Evolutionary conservation across 2,329 filamentous ascomycete species (phyloP), one percentile per base, ranked within the genome.

Genomic region (Parastagonospora avenae): DNA sequence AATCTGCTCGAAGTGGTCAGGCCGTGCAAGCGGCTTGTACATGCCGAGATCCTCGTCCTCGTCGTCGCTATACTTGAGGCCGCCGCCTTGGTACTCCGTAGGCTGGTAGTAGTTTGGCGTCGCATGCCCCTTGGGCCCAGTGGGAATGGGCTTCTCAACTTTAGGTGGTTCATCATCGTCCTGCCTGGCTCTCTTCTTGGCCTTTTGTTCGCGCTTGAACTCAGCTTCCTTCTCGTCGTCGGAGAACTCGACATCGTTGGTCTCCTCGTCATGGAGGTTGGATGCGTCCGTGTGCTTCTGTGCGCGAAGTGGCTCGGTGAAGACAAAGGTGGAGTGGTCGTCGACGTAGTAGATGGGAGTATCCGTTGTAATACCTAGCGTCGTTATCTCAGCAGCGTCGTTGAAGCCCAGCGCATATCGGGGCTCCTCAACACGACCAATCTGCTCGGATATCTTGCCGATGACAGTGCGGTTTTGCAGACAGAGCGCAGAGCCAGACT

Each of bases 211-310:
- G 46, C 71, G 71, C 65, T 77, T 95, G 70, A 91, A 85, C 63
- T 92, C 90, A 7, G 89, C 88, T 74, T 99, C 94, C 62, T 90
- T 89, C 75, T 99, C 94, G 65, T 99, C 94, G 62, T 99, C 94
- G 0, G 93, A 97, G 72, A 97, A 97, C 69, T 97, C 94, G 62
- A 91, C 84, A 70, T 97, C 93, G 32, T 96, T 90, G 29, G 89
- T 83, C 76, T 97, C 93, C 72, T 99, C 94, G 62, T 97, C 94
- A 73, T 96, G 89, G 47, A 96, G 82, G 70, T 97, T 97, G 44
- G 91, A 96, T 8, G 94, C 93, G 73, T 99, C 94, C 8, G 91
- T 94, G 52, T 92, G 91, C 76, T 96, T 97, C 65, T 89, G 71
- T 45, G 81, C 82, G 73, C 88, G 89, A 50, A 97, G 78, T 6